Conservation (phyloP, 1,284 basidiomycete genomes). For the Fistulina hepatica region DNA sequence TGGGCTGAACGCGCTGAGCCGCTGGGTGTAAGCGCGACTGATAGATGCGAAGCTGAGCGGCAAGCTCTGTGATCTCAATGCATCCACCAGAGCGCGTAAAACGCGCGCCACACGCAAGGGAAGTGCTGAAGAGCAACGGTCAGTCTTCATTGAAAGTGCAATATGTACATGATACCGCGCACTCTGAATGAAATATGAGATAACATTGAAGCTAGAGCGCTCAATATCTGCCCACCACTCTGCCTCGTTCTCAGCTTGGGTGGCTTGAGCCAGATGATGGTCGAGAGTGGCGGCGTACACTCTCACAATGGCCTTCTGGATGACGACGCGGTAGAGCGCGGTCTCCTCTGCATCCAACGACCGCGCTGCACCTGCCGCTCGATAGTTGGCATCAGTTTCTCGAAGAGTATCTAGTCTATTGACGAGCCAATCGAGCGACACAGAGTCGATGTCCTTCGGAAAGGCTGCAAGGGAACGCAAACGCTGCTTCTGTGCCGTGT, state of each 20-base stretch:
- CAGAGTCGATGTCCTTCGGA: too few relatives aligned
- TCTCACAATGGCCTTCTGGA: conserved; percentile 39
- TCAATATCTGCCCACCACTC: conserved; percentile 69
- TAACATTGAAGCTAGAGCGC: conserved; percentile 37
- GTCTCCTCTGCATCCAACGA: conserved; percentile 25
- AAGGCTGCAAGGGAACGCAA: too few relatives aligned
- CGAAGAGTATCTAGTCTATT: too few relatives aligned
- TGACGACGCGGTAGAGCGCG: conserved; percentile 24
- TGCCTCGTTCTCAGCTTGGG: conserved; percentile 52
- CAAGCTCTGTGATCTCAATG: conserved; percentile 34
- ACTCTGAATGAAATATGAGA: conserved; percentile 61
- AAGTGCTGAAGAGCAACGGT: conserved; percentile 32
- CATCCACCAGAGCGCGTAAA: conserved; percentile 30
- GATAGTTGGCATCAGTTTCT: too few relatives aligned
- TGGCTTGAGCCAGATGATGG: conserved; percentile 47
- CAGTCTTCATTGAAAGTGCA: conserved; percentile 3
- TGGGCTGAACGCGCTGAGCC: conserved; percentile 29
- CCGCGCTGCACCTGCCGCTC: too few relatives aligned
- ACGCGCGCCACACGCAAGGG: conserved; percentile 42
- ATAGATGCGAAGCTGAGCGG: conserved; percentile 33
- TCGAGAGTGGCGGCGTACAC: conserved; percentile 53
- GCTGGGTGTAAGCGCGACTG: background rate
- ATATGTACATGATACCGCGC: conserved; percentile 16
- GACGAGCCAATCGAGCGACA: too few relatives aligned
- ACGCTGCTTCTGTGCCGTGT: too few relatives aligned